phyloP scores from a whole-genome alignment of 2,329 filamentous ascomycete genomes.

The Ascochyta fabae region DNA sequence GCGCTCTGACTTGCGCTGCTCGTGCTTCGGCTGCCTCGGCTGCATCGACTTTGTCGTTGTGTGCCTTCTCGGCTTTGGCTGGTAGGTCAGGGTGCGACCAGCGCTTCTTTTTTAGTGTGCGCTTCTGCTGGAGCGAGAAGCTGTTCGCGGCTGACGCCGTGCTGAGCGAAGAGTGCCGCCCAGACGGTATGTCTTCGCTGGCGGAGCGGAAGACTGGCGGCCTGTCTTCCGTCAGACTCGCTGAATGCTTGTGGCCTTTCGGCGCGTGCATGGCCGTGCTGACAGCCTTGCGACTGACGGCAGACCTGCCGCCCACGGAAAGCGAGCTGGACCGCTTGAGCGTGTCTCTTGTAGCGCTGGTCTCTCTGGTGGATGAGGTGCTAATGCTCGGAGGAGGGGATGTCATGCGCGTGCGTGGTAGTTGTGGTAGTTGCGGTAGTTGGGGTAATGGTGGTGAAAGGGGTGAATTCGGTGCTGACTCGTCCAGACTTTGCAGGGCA shows the following conservation, averaged over 20 bases:
- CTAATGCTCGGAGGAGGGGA: slow-evolving; percentile 29
- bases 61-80: slow-evolving; percentile 45
- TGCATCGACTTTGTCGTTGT: slow-evolving; percentile 42
- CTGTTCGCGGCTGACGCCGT: slow-evolving; percentile 33
- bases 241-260: slow-evolving; percentile 34
- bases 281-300: slow-evolving; percentile 33
- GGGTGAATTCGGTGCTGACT: slow-evolving; percentile 24
- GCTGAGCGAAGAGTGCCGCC: slow-evolving; percentile 39
- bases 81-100: slow-evolving; percentile 51
- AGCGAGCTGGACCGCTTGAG: slow-evolving; percentile 38
- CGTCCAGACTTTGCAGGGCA: slow-evolving; percentile 45
- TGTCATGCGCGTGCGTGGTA: slow-evolving; percentile 10
- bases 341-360: slow-evolving; percentile 26
- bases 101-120: slow-evolving; percentile 45
- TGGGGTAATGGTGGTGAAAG: too few species aligned
- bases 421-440: too few species aligned
- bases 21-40: slow-evolving; percentile 28
- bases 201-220: slow-evolving; percentile 29
- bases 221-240: slow-evolving; percentile 35
- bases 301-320: slow-evolving; percentile 42
- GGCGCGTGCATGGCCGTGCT: slow-evolving; percentile 29
- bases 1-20: slow-evolving; percentile 9
- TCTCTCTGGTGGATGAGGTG: slow-evolving; percentile 29
- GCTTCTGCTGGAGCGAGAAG: slow-evolving; percentile 38
- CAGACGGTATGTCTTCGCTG: slow-evolving; percentile 40